phyloP scores from a whole-genome alignment of 2,329 filamentous ascomycete genomes.

The Alternaria hordeiaustralica region DNA sequence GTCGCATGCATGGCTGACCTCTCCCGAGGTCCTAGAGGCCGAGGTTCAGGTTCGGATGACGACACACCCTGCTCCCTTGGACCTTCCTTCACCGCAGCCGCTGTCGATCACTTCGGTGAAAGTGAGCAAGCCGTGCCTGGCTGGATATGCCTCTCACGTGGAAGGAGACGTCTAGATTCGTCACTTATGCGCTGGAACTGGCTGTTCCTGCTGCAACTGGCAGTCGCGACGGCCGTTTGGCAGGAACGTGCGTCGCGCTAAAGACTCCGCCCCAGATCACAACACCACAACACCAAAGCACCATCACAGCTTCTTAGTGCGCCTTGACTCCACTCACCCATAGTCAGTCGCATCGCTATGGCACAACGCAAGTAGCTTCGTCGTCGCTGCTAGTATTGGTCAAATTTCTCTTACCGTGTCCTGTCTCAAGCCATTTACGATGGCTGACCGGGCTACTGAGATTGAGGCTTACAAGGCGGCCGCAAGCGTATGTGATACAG shows the following conservation, averaged over 20 bases:
- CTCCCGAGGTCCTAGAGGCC: conserved; percentile 44
- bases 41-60: conserved; percentile 37
- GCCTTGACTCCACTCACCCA: neutral
- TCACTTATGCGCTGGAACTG: neutral
- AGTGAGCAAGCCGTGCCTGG: neutral
- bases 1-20: conserved; percentile 38
- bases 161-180: neutral
- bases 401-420: neutral
- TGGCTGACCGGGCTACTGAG: conserved; percentile 36
- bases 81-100: neutral
- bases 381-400: neutral
- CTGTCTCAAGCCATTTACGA: conserved; percentile 13
- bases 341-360: conserved; percentile 10
- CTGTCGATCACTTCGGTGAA: neutral
- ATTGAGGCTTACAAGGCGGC: conserved; percentile 40
- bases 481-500: conserved; percentile 43
- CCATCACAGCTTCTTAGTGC: neutral
- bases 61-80: conserved; percentile 2
- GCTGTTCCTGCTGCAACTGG: neutral
- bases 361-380: conserved; percentile 4
- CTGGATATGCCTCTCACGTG: neutral
- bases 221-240: conserved; percentile 9
- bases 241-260: conserved; percentile 30
- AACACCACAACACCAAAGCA: conserved; percentile 25
- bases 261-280: conserved; percentile 14